A percentile compares a stretch with the other conserved stretches of the same genome.
phyloP scores from a whole-genome alignment of 2,329 filamentous ascomycete genomes.

The Corinectria fuckeliana region DNA sequence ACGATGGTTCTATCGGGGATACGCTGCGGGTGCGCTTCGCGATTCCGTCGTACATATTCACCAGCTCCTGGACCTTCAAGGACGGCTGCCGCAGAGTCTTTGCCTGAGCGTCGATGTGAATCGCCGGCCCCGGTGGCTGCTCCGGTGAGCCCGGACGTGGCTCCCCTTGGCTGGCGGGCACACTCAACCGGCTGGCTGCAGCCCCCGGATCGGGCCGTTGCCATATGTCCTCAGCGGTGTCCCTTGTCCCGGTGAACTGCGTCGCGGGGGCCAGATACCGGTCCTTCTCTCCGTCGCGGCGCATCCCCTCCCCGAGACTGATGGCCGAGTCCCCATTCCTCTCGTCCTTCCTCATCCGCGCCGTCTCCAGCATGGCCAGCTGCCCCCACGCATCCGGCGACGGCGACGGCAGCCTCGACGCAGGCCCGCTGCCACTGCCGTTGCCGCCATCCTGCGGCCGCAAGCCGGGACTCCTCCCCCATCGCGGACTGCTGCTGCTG shows the following conservation, averaged over 20 bases:
- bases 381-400: conserved; percentile 37
- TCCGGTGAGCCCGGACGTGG: conserved; percentile 29
- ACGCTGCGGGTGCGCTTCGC: conserved; percentile 32
- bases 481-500: conserved; percentile 34
- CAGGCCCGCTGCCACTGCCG: conserved; percentile 27
- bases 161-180: conserved; percentile 20
- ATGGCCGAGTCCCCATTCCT: conserved; percentile 41
- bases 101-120: conserved; percentile 16
- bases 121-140: conserved; percentile 22
- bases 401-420: conserved; percentile 39
- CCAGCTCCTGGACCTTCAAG: conserved; percentile 58
- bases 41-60: conserved; percentile 58
- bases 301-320: conserved; percentile 33
- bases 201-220: conserved; percentile 11
- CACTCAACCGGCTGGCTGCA: conserved; percentile 19
- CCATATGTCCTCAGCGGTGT: conserved; percentile 31
- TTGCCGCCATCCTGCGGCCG: conserved; percentile 32
- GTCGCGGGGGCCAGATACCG: neutral
- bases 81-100: conserved; percentile 34
- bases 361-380: conserved; percentile 26
- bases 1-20: conserved; percentile 31
- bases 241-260: conserved; percentile 8
- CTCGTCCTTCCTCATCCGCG: conserved; percentile 26
- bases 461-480: conserved; percentile 44
- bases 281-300: conserved; percentile 11